Evolutionary conservation across 208 protist species (phyloP).

Genomic region (Acanthamoeba sp.): DNA sequence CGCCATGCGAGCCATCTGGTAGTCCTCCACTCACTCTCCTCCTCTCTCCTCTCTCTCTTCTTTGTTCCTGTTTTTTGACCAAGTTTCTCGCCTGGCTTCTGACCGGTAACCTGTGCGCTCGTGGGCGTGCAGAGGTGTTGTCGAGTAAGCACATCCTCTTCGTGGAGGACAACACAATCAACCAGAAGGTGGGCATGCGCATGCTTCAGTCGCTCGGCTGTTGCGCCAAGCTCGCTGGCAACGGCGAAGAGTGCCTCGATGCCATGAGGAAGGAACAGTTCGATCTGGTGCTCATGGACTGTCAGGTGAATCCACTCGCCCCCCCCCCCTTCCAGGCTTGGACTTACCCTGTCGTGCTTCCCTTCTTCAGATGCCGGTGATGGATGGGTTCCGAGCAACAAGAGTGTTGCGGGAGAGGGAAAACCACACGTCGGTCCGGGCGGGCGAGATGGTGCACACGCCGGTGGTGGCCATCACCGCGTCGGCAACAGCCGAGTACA

Average conservation of each 20-base stretch:
- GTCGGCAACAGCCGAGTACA: conserved; percentile 28
- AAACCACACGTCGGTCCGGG: background rate
- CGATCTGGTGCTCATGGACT: conserved; percentile 35
- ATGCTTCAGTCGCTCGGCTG: conserved; percentile 52
- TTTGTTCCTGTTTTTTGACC: background rate
- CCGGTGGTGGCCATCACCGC: conserved; percentile 48
- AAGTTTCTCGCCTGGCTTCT: background rate
- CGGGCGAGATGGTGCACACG: background rate
- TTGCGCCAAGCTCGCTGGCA: background rate
- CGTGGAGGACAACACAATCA: conserved; percentile 67
- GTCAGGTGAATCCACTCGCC: too few relatives aligned
- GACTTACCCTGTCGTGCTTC: background rate
- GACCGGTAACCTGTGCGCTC: too few relatives aligned
- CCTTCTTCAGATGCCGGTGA: conserved; percentile 51
- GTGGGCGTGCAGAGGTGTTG: background rate
- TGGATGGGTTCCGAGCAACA: conserved; percentile 58
- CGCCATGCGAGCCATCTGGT: conserved; percentile 13
- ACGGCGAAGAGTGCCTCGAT: conserved; percentile 21
- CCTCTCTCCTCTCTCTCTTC: background rate
- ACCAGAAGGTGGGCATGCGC: conserved; percentile 60
- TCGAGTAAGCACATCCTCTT: conserved; percentile 9
- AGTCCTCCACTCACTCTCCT: background rate
- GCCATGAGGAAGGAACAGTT: background rate
- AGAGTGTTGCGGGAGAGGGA: conserved; percentile 6
- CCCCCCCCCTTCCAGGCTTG: too few relatives aligned